These are phyloP conservation scores for Starmerella apicola DNA, from an alignment of 805 yeast genomes.

Conservation along the genomic window DNA sequence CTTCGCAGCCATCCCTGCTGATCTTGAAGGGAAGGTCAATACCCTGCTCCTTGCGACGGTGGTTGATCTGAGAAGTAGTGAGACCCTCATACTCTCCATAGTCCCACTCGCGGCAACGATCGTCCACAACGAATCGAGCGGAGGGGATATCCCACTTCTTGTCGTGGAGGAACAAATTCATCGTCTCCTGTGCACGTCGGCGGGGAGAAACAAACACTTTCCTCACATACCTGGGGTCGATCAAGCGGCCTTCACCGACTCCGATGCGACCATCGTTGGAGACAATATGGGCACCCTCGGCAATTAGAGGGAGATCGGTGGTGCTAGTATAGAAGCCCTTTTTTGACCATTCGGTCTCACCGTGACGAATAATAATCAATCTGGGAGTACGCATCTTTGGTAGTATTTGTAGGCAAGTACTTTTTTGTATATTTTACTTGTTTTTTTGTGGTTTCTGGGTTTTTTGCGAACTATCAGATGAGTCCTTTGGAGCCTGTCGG, in stretches of 20 bases:
- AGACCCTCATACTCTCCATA: constrained; percentile 93
- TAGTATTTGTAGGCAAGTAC: no score
- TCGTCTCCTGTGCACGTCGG: constrained; percentile 62
- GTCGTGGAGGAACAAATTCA: constrained; percentile 45
- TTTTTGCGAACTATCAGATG: no score
- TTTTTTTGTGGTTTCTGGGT: no score
- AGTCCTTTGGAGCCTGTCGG: no score
- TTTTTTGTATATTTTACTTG: no score
- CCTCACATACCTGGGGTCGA: constrained; percentile 52
- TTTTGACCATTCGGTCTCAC: constrained; percentile 91
- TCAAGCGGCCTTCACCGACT: constrained; percentile 46
- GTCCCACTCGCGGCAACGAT: constrained; percentile 86
- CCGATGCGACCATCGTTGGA: constrained; percentile 56
- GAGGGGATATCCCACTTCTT: constrained; percentile 29
- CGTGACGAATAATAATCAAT: constrained; percentile 32
- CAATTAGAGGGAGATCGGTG: constrained; percentile 72
- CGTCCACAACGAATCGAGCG: constrained; percentile 24
- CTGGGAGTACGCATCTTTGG: constrained; percentile 26
- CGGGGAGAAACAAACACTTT: constrained; percentile 73
- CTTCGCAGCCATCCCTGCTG: constrained; percentile 89
- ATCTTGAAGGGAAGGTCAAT: constrained; percentile 39
- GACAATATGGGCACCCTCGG: constrained; percentile 68
- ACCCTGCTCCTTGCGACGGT: constrained; percentile 25
- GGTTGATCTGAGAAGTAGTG: constrained; percentile 47
- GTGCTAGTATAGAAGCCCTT: constrained; percentile 82